Evolutionary conservation across 805 yeast species (phyloP).

Genomic region (Wickerhamiella galacta): DNA sequence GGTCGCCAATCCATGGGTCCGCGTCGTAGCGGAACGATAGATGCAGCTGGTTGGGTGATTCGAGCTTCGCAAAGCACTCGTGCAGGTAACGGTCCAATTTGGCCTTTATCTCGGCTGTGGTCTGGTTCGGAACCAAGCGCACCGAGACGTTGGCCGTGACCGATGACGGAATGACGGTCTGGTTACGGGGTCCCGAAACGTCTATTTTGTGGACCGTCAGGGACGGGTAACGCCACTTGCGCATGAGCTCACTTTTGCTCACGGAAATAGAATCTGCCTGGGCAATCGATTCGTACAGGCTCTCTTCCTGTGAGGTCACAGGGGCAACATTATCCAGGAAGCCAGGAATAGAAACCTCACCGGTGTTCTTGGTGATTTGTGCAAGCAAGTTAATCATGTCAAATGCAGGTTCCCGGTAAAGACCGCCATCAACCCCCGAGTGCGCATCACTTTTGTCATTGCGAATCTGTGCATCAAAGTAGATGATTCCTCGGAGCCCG

Average conservation of each 20-base stretch:
- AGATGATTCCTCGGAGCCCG: slow-evolving; percentile 83
- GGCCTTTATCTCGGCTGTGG: slow-evolving; percentile 38
- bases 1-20: slow-evolving; percentile 93
- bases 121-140: slow-evolving; percentile 82
- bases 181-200: slow-evolving; percentile 81
- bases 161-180: slow-evolving; percentile 73
- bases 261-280: slow-evolving; percentile 26
- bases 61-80: slow-evolving; percentile 31
- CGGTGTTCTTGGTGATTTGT: slow-evolving; percentile 39
- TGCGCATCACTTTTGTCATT: slow-evolving; percentile 79
- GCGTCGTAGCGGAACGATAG: slow-evolving; percentile 65
- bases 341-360: slow-evolving; percentile 43
- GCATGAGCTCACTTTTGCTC: slow-evolving; percentile 35
- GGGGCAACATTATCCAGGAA: slow-evolving; percentile 55
- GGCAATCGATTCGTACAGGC: slow-evolving; percentile 34
- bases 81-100: slow-evolving; percentile 33
- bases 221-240: slow-evolving; percentile 83
- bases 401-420: slow-evolving; percentile 71
- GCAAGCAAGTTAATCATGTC: slow-evolving; percentile 64
- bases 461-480: slow-evolving; percentile 52
- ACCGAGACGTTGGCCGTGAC: slow-evolving; percentile 67
- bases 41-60: slow-evolving; percentile 44
- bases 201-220: slow-evolving; percentile 68
- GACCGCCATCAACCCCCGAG: slow-evolving; percentile 94
- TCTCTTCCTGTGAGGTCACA: slow-evolving; percentile 39